Evolutionary conservation across 2,329 filamentous ascomycete species (phyloP).

Genomic region (Apiospora hydei): DNA sequence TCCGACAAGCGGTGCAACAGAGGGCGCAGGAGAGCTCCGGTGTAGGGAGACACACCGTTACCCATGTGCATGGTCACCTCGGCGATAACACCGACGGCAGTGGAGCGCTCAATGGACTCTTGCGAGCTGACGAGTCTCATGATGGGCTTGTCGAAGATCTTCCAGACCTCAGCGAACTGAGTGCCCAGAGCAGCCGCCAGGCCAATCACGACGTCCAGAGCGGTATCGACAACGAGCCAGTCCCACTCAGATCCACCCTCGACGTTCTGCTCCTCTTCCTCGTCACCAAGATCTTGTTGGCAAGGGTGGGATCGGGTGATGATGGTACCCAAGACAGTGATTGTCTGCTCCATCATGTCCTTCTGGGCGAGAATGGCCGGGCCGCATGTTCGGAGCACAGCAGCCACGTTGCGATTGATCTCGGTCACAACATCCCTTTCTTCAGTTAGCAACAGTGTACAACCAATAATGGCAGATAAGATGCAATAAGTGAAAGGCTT

Average conservation of each 20-base stretch:
- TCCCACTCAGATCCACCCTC: conserved; percentile 91
- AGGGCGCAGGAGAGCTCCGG: conserved; percentile 76
- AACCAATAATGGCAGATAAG: conserved; percentile 28
- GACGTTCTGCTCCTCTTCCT: conserved; percentile 77
- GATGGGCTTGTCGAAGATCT: conserved; percentile 92
- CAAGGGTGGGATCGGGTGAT: conserved; percentile 91
- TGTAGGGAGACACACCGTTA: conserved; percentile 81
- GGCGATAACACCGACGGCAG: conserved; percentile 89
- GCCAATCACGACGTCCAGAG: conserved; percentile 87
- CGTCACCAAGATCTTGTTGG: conserved; percentile 87
- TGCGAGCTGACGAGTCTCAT: conserved; percentile 87
- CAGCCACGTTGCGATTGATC: conserved; percentile 91
- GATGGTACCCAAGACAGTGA: conserved; percentile 77
- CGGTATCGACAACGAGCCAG: conserved; percentile 95
- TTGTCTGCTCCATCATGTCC: conserved; percentile 76
- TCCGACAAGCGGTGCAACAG: conserved; percentile 88
- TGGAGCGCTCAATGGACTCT: conserved; percentile 86
- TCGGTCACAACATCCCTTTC: conserved; percentile 86
- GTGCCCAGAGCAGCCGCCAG: conserved; percentile 82
- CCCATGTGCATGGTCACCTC: conserved; percentile 90
- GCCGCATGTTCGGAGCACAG: conserved; percentile 89
- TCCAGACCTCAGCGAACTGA: conserved; percentile 88
- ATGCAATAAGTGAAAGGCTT: conserved; percentile 34
- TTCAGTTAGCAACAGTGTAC: conserved; percentile 47
- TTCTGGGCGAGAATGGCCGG: conserved; percentile 81